A percentile compares a stretch with the other conserved stretches of the same genome.
Conservation (phyloP, 306 rosid species). For the Cicer chorassanicum region DNA sequence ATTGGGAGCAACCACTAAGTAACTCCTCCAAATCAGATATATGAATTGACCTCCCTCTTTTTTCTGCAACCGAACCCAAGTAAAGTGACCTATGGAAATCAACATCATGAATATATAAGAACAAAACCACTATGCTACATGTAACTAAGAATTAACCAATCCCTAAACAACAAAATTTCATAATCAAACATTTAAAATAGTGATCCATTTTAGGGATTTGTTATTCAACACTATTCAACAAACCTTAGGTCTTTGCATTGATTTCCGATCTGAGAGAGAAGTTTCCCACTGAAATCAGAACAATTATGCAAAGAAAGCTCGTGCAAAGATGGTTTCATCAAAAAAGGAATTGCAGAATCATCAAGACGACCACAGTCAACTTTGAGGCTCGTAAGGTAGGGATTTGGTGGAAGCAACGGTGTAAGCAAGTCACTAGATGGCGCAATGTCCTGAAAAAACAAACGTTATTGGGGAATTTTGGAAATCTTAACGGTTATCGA, state of each 20-base stretch:
- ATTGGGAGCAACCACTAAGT: slow-evolving; percentile 76
- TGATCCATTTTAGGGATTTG: background rate
- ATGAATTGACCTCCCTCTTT: slow-evolving; percentile 79
- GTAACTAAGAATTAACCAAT: background rate
- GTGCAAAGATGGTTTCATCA: slow-evolving; percentile 69
- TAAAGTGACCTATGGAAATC: slow-evolving; percentile 71
- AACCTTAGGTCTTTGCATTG: slow-evolving; percentile 79
- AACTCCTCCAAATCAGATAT: slow-evolving; percentile 85
- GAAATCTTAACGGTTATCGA: background rate
- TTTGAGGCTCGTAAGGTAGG: slow-evolving; percentile 62
- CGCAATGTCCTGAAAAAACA: slow-evolving; percentile 63
- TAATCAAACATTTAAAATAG: slow-evolving; percentile 8
- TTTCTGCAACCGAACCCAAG: slow-evolving; percentile 88
- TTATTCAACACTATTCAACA: background rate
- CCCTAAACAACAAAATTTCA: slow-evolving; percentile 21
- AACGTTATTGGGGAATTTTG: background rate
- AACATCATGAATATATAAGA: slow-evolving; percentile 51
- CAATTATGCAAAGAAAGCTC: slow-evolving; percentile 83
- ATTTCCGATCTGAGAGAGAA: slow-evolving; percentile 81
- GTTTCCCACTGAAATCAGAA: slow-evolving; percentile 79
- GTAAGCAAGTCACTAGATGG: slow-evolving; percentile 63
- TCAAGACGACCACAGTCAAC: slow-evolving; percentile 81
- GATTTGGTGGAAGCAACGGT: slow-evolving; percentile 81
- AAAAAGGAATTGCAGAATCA: slow-evolving; percentile 65
- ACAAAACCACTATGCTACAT: slow-evolving; percentile 27